Conservation (phyloP, 75 land plant species). For the Pseudotsuga menziesii region DNA sequence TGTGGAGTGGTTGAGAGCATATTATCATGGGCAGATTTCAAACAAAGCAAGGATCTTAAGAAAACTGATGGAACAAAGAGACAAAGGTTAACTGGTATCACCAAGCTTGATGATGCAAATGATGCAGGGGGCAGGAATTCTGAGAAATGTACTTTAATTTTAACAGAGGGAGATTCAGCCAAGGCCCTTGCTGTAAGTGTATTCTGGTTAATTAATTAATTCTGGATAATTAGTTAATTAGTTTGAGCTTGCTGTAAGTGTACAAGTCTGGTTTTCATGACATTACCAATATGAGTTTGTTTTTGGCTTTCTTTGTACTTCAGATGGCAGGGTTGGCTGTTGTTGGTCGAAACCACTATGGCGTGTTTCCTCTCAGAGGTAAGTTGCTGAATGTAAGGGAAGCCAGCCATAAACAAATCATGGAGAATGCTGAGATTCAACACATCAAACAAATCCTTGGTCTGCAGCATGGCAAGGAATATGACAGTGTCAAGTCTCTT, state of each 20-base stretch:
- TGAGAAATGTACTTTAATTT: constrained; percentile 84
- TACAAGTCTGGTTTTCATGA: background rate
- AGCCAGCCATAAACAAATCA: constrained; percentile 72
- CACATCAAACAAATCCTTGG: constrained; percentile 87
- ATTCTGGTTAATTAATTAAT: background rate
- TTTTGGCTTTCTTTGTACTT: background rate
- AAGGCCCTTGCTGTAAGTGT: constrained; percentile 92
- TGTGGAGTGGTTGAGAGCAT: constrained; percentile 90
- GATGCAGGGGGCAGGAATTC: constrained; percentile 91
- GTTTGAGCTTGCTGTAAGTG: no score
- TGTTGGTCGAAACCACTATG: constrained; percentile 87
- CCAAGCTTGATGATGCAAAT: constrained; percentile 95
- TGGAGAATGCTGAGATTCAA: constrained; percentile 83
- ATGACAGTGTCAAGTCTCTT: constrained; percentile 65
- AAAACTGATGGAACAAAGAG: constrained; percentile 94
- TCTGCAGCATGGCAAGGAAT: constrained; percentile 82
- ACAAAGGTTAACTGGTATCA: constrained; percentile 51
- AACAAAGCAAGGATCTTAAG: constrained; percentile 94
- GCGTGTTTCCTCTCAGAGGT: constrained; percentile 93
- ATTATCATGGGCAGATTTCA: constrained; percentile 93
- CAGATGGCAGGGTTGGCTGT: constrained; percentile 95
- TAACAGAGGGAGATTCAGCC: constrained; percentile 99
- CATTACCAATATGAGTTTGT: background rate
- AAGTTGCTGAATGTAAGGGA: constrained; percentile 96
- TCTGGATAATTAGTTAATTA: background rate